A percentile compares a stretch with the other conserved stretches of the same genome.
Conservation (phyloP, 495 filamentous ascomycete genomes). For the Patellaria atrata region DNA sequence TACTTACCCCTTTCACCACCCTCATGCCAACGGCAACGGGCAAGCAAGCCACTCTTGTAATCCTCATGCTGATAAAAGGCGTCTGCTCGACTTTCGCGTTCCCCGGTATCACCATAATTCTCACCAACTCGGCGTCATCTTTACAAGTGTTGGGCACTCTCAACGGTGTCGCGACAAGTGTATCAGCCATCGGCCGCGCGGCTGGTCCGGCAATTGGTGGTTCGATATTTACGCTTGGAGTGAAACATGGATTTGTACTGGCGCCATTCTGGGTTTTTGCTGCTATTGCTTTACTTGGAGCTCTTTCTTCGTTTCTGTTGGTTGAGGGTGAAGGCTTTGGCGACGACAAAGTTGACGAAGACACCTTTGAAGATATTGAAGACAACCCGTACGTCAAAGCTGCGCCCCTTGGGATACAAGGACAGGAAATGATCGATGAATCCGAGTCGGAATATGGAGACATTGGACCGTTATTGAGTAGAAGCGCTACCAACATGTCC, state of each 20-base stretch:
- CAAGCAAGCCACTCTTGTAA: slow-evolving; percentile 30
- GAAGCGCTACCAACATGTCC: slow-evolving; percentile 11
- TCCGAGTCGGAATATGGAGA: slow-evolving; percentile 19
- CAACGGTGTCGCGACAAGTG: slow-evolving; percentile 73
- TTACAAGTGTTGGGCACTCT: slow-evolving; percentile 70
- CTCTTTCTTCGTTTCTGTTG: slow-evolving; percentile 53
- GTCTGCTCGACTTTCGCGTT: slow-evolving; percentile 65
- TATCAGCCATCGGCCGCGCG: slow-evolving; percentile 65
- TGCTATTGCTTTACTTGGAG: slow-evolving; percentile 41
- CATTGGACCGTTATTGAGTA: slow-evolving; percentile 11
- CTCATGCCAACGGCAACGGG: slow-evolving; percentile 34
- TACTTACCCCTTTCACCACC: slow-evolving; percentile 58
- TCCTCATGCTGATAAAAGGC: slow-evolving; percentile 52
- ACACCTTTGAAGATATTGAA: slow-evolving; percentile 9
- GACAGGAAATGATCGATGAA: slow-evolving; percentile 6
- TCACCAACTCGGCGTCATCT: slow-evolving; percentile 72
- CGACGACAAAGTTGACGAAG: slow-evolving; percentile 30
- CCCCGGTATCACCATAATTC: slow-evolving; percentile 72
- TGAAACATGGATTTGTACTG: slow-evolving; percentile 55
- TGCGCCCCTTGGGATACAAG: no score
- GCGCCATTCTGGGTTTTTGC: slow-evolving; percentile 67
- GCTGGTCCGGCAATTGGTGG: slow-evolving; percentile 49
- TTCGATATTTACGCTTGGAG: slow-evolving; percentile 40
- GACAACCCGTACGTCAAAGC: not conserved
- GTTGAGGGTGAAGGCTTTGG: slow-evolving; percentile 62